Base-by-base conservation (phyloP, 2,329 filamentous ascomycete genomes). In the Bisporella sp. region DNA sequence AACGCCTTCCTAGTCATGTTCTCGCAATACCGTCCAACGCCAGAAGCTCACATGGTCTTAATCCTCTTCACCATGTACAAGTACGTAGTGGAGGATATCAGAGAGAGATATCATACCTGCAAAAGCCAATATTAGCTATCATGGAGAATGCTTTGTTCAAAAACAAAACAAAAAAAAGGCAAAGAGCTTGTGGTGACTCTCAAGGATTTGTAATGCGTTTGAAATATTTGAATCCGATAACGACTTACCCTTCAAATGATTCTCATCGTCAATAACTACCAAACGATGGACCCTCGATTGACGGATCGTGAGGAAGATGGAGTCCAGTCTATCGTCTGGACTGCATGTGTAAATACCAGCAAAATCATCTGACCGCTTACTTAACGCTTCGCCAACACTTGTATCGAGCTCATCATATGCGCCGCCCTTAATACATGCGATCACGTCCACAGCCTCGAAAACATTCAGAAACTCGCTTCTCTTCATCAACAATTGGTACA, bases 381-480 rank as follows among this genome's bases (percentile, higher is more conserved):
- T 84, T 50, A 97, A 73, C 2, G 92, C 92, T 55, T 96, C 91
- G 41, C 92, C 93, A 4, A 97, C 88, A 5, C 80, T 88, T 21
- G 90, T 80, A 53, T 86, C 84, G 50, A 99, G 75, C 59, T 96
- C 92, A 57, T 97, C 93, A 64, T 97, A 97, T 35, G 83, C 83
- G 21, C 91, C 90, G 28, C 89, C 90, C 69, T 95, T 95, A 70
- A 99, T 95, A 61, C 96, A 84, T 0, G 91, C 86, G 59, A 99
- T 96, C 54, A 99, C 91, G 69, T 99, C 93, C 46, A 99, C 91
- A 1, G 93, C 89, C 71, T 99, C 95, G 63, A 99, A 99, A 8
- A 97, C 90, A 64, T 99, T 99, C 56, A 97, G 81, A 0, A n/a
- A 99, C 82, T 68, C 81, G 73, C 61, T 78, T 75, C 37, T 89